Evolutionary conservation across 2,329 filamentous ascomycete species (phyloP).

Genomic region (Colletotrichum spaethianum): DNA sequence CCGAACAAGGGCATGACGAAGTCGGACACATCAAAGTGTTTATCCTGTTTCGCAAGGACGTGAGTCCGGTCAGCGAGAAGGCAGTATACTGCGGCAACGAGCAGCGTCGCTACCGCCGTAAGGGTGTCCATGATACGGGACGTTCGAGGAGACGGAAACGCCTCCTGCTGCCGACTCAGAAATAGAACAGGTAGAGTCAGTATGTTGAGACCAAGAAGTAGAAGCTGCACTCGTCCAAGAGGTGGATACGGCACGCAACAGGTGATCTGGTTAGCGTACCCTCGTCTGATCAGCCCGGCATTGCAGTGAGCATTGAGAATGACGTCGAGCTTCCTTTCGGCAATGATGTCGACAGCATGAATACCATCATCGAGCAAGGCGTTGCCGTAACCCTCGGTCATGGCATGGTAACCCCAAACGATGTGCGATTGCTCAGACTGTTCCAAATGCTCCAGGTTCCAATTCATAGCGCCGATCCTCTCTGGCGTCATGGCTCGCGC

Average conservation of each 20-base stretch:
- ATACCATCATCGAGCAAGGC: constrained; percentile 61
- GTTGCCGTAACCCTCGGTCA: constrained; percentile 63
- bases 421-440: constrained; percentile 58
- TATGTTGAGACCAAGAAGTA: constrained; percentile 44
- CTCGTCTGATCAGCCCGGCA: constrained; percentile 51
- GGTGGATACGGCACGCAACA: constrained; percentile 65
- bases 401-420: constrained; percentile 64
- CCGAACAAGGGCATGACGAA: constrained; percentile 46
- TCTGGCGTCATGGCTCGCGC: constrained; percentile 60
- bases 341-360: constrained; percentile 59
- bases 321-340: constrained; percentile 60
- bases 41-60: constrained; percentile 66
- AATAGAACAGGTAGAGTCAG: constrained; percentile 34
- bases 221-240: constrained; percentile 43
- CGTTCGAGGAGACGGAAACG: constrained; percentile 47
- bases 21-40: constrained; percentile 54
- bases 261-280: constrained; percentile 63
- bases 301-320: constrained; percentile 69
- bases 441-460: constrained; percentile 61
- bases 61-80: constrained; percentile 69
- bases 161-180: constrained; percentile 26
- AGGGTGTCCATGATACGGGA: constrained; percentile 43
- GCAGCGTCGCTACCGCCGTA: constrained; percentile 47
- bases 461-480: constrained; percentile 67
- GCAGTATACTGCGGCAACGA: constrained; percentile 56